These are phyloP conservation scores for Posidonia oceanica DNA, from an alignment of 116 monocot genomes.

Conservation along the genomic window DNA sequence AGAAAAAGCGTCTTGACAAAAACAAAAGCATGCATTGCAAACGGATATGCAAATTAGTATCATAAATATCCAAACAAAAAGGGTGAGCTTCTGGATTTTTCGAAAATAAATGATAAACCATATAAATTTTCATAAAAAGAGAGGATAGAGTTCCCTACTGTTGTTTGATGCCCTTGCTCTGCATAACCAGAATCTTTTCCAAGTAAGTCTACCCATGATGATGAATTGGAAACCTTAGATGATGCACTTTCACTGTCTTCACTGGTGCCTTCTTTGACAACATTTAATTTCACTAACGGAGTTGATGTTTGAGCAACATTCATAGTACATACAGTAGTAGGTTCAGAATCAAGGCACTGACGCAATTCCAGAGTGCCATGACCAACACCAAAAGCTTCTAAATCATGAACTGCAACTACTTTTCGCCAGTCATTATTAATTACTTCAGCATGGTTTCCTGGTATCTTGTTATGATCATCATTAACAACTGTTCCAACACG, in stretches of 20 bases:
- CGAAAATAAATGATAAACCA: no score
- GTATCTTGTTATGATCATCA: conserved; percentile 13
- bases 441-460: conserved; percentile 9
- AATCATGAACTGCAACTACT: background rate
- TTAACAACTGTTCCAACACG: conserved; percentile 14
- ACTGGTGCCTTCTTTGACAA: conserved; percentile 40
- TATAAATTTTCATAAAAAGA: background rate
- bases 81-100: no score
- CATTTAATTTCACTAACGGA: conserved; percentile 18
- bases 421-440: background rate
- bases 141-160: background rate
- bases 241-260: conserved; percentile 22
- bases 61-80: no score
- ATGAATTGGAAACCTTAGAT: conserved; percentile 16
- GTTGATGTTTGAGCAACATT: conserved; percentile 3
- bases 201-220: conserved; percentile 13
- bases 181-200: conserved; percentile 5
- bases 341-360: background rate
- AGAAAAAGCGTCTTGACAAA: no score
- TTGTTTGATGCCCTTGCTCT: conserved; percentile 17
- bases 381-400: conserved; percentile 1
- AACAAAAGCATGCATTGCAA: no score
- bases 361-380: background rate
- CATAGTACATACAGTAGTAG: background rate
- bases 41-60: no score